These are phyloP conservation scores for Volvox africanus DNA, from an alignment of 139 green algal species.

Conservation along the genomic window DNA sequence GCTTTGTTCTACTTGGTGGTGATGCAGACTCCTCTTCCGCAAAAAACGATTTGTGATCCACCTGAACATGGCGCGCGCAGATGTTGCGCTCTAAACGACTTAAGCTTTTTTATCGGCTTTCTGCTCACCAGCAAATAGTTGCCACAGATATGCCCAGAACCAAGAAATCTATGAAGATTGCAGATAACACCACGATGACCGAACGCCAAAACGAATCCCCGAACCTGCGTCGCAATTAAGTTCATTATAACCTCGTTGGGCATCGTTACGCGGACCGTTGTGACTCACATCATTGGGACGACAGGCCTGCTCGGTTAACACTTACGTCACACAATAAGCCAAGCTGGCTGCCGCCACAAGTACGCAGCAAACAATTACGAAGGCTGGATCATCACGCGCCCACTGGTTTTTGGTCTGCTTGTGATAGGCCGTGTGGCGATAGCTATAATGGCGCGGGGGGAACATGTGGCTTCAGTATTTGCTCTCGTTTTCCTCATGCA, in stretches of 20 bases:
- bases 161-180: constrained; percentile 91
- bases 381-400: constrained; percentile 97
- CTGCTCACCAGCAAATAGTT: constrained; percentile 89
- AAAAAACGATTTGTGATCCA: constrained; percentile 88
- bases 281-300: no score
- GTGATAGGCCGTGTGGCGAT: constrained; percentile 96
- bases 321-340: constrained; percentile 90
- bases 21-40: constrained; percentile 67
- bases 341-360: constrained; percentile 80
- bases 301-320: no score
- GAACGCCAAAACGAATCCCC: constrained; percentile 71
- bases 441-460: no score
- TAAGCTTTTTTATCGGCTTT: no score
- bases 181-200: constrained; percentile 71
- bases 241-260: no score
- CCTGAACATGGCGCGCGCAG: constrained; percentile 53
- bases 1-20: constrained; percentile 90
- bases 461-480: no score
- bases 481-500: background rate
- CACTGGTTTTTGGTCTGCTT: constrained; percentile 99
- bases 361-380: constrained; percentile 84
- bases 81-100: no score
- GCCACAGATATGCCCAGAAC: constrained; percentile 81
- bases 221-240: constrained; percentile 76
- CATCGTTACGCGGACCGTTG: no score